Conservation (phyloP, 495 filamentous ascomycete species). For the Penicillium paradoxum region DNA sequence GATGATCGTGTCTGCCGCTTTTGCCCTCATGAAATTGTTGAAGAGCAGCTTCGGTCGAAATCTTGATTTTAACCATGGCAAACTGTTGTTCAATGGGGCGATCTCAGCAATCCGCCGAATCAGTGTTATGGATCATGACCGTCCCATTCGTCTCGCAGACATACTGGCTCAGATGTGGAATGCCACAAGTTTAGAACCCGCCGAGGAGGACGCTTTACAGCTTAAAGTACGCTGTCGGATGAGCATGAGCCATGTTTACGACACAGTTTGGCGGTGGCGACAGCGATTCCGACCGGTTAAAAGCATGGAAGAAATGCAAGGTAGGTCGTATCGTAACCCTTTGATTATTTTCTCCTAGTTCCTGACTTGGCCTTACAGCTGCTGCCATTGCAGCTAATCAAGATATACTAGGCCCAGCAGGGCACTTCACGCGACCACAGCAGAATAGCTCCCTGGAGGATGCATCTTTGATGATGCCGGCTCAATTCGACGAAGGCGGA, state of each 20-base stretch:
- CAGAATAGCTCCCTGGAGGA: constrained; percentile 33
- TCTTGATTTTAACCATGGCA: constrained; percentile 68
- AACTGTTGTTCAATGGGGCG: constrained; percentile 68
- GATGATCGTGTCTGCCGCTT: constrained; percentile 86
- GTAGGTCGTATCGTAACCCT: constrained; percentile 16
- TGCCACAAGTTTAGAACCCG: constrained; percentile 30
- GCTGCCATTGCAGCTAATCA: constrained; percentile 28
- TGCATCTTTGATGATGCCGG: constrained; percentile 32
- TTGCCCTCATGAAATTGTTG: constrained; percentile 79
- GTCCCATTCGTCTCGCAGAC: constrained; percentile 54
- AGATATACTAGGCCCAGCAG: constrained; percentile 24
- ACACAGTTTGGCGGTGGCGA: constrained; percentile 48
- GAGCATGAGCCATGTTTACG: constrained; percentile 50
- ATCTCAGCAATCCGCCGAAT: constrained; percentile 73
- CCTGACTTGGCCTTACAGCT: constrained; percentile 12
- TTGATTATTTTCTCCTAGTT: background rate
- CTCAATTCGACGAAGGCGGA: constrained; percentile 39
- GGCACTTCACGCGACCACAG: constrained; percentile 25
- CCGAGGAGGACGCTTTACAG: constrained; percentile 37
- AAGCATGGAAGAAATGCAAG: constrained; percentile 39
- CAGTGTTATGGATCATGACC: constrained; percentile 80
- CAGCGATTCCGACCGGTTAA: constrained; percentile 42
- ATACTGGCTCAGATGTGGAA: constrained; percentile 50
- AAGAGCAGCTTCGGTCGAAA: constrained; percentile 70
- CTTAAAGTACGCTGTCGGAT: constrained; percentile 46